Evolutionary conservation across 1,139 yeast species (phyloP), one percentile per base, ranked within the genome.

Genomic region (Geotrichum europaeum): DNA sequence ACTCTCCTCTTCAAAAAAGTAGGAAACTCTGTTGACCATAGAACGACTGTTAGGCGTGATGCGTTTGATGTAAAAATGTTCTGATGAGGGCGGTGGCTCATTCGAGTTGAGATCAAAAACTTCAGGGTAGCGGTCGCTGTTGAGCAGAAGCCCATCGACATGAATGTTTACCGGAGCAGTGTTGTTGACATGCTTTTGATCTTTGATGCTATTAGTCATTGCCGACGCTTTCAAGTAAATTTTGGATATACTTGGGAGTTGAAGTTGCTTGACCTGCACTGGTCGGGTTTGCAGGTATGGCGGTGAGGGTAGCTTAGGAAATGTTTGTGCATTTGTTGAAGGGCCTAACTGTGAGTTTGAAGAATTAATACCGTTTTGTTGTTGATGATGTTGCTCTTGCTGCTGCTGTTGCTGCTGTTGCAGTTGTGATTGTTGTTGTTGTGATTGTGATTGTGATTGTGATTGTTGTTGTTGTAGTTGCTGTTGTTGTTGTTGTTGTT

Each of bases 1-100:
- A 4, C 25, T 20, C 3, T 43, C 10, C 18, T 55, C 62, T 13
- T 52, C 53, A 36, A 54, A 54, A 40, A 60, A 60, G 25, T 54
- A 60, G 18, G 50, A 25, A 22, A 55, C 36, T 13, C 20, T 54
- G 51, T 54, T 51, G 4, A 28, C 18, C 18, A 54, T n/a, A 3
- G 52, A 51, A 1, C 49, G 50, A 20, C 45, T 51, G 32, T 34
- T 55, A 9, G 20, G 45, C 22, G 9, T 22, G 6, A 24, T 40
- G 34, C 32, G 24, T 22, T 45, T 40, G 3, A n/a, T 30, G n/a
- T 32, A 45, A 22, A 18, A 3, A 20, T 47, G 22, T 5, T 13
- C 10, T 24, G 36, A 15, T 18, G 49, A 36, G 24, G 43, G 4
- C 30, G 12, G n/a, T 2, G 4, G 30, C 3, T 28, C 20, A 25